phyloP scores from a whole-genome alignment of 371 early-diverging fungal species.

The Smittium culicis region DNA sequence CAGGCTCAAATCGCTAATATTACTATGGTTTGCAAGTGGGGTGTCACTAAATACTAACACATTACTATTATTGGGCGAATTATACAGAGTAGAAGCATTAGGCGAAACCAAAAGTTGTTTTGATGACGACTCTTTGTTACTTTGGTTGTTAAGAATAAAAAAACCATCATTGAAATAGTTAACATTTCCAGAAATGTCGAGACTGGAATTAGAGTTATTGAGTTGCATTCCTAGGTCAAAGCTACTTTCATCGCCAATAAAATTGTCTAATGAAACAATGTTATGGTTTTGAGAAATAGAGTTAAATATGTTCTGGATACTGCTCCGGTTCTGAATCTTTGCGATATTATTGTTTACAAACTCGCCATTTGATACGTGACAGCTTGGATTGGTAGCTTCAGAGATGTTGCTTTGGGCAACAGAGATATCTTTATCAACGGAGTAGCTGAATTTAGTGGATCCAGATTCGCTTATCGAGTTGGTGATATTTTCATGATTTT shows the following conservation, averaged over 20 bases:
- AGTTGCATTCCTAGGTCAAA: conserved; percentile 12
- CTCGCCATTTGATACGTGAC: neutral
- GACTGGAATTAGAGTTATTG: neutral
- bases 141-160: neutral
- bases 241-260: neutral
- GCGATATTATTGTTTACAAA: conserved; percentile 10
- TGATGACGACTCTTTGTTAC: too few relatives aligned
- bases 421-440: neutral
- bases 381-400: neutral
- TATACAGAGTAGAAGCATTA: conserved; percentile 12
- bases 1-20: neutral
- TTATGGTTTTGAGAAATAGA: conserved; percentile 18
- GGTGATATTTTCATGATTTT: conserved; percentile 13
- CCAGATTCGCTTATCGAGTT: conserved; percentile 11
- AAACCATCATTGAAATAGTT: neutral
- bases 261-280: neutral
- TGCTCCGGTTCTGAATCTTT: conserved; percentile 18
- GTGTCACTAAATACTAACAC: neutral
- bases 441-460: neutral
- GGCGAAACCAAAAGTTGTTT: conserved; percentile 17
- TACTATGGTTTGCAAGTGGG: neutral
- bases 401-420: neutral
- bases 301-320: conserved; percentile 12
- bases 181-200: neutral
- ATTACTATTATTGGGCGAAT: neutral